These are phyloP conservation scores for Solanum appendiculatum DNA, from an alignment of 257 asterid species.

Conservation along the genomic window DNA sequence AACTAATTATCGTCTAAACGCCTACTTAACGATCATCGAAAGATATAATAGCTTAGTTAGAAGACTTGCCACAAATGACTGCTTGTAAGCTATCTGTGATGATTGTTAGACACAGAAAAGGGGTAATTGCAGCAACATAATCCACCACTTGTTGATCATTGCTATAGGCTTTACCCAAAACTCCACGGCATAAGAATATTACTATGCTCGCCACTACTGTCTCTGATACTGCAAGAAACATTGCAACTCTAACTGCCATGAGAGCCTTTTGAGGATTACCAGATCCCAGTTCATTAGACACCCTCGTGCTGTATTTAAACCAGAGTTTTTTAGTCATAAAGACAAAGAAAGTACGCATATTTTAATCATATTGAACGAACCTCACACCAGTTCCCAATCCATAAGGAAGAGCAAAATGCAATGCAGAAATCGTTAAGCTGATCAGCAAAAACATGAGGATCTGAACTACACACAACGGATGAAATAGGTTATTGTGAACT, in stretches of 20 bases:
- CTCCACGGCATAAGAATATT: slow-evolving; percentile 14
- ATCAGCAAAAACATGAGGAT: neutral
- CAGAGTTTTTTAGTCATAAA: neutral
- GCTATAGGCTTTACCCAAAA: slow-evolving; percentile 36
- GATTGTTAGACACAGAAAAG: slow-evolving; percentile 30
- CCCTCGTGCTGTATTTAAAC: slow-evolving; percentile 30
- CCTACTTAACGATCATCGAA: neutral
- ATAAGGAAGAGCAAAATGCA: slow-evolving; percentile 43
- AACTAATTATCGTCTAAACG: neutral
- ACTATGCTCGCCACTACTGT: neutral
- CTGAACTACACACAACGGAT: neutral
- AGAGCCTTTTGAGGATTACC: slow-evolving; percentile 41
- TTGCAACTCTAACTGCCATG: slow-evolving; percentile 18
- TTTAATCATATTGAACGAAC: slow-evolving; percentile 7
- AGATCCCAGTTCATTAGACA: slow-evolving; percentile 58
- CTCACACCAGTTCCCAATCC: slow-evolving; percentile 57
- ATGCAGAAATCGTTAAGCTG: slow-evolving; percentile 44
- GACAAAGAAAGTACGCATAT: neutral
- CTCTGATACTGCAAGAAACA: slow-evolving; percentile 26
- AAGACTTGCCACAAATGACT: slow-evolving; percentile 31
- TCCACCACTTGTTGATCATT: slow-evolving; percentile 34
- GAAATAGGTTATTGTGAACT: neutral
- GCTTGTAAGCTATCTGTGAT: slow-evolving; percentile 41
- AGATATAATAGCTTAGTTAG: neutral
- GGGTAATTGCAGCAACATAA: slow-evolving; percentile 34